Base-by-base conservation (phyloP, 805 yeast species). In the Candida railenensis region DNA sequence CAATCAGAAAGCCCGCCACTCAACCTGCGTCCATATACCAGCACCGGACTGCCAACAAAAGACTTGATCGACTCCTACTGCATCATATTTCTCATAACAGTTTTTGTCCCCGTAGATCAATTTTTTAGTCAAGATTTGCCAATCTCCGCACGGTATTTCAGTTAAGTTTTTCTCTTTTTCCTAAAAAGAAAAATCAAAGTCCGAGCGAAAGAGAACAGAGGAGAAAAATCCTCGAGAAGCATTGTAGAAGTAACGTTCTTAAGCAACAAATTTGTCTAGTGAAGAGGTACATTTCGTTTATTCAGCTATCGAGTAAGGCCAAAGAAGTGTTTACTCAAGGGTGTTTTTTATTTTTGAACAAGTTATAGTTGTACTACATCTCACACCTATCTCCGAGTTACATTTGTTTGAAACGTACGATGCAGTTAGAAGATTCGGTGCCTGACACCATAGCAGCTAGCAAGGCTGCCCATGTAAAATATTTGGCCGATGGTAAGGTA, bases 401-500 rank as follows among this genome's bases (percentile, higher is more conserved):
- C n/a, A n/a, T n/a, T n/a, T n/a, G n/a, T n/a, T n/a, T n/a, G 30
- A 25, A 25, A 11, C 30, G 11, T 25, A 25, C 30, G 11, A 33
- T 33, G 36, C 36, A 33, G 14, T 8, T 33, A 5, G 36, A 33
- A 33, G 36, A 33, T 14, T 25, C 30, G 38, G 18, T 11, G 21
- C 12, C 18, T n/a, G 20, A 21, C 22, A 22, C 42, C 15, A 3
- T 39, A 22, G 5, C 42, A 5, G 7, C 16, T 22, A 22, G 18
- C 19, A 22, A 38, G 4, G 34, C 18, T 5, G 19, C 42, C 19
- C 34, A 22, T 18, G 42, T 62, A 41, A 61, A 60, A 34, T 57
- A 73, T 5, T 56, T 77, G 49, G 77, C 77, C 3, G 69, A 77
- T 53, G 83, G 78, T 8, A 77, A 76, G 51, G 76, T 81, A 4